Evolutionary conservation across 2,329 filamentous ascomycete genomes (phyloP).

Genomic region (Colletotrichum euphorbiae): DNA sequence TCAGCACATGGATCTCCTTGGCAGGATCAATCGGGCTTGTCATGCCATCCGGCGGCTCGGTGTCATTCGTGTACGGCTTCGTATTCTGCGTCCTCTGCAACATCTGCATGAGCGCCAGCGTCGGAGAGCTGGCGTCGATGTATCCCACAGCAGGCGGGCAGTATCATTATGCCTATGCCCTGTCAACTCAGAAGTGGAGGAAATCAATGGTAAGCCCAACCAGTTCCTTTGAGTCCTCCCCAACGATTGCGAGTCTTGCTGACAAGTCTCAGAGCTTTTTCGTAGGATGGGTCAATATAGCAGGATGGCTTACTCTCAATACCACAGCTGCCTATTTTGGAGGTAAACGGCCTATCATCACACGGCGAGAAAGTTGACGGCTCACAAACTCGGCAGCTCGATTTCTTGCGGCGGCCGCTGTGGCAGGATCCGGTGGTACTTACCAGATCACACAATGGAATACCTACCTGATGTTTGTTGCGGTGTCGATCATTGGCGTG

Average conservation of each 20-base stretch:
- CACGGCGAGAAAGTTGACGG: not conserved
- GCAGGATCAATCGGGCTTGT: conserved; percentile 56
- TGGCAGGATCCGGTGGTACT: conserved; percentile 52
- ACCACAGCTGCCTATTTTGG: conserved; percentile 58
- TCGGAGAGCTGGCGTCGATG: conserved; percentile 57
- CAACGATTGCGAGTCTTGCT: not conserved
- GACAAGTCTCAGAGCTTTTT: conserved; percentile 52
- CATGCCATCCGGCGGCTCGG: conserved; percentile 55
- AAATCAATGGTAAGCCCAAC: conserved; percentile 47
- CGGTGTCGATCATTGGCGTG: conserved; percentile 51
- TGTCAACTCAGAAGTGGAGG: conserved; percentile 54
- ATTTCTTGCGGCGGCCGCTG: conserved; percentile 56
- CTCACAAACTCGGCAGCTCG: conserved; percentile 47
- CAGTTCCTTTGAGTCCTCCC: not conserved
- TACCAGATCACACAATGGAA: conserved; percentile 53
- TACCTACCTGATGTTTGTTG: conserved; percentile 58
- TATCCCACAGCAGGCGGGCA: conserved; percentile 61
- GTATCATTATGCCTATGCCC: conserved; percentile 57
- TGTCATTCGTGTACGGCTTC: conserved; percentile 58
- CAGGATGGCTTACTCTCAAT: conserved; percentile 58
- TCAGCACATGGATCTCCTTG: conserved; percentile 54
- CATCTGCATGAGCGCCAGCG: conserved; percentile 54
- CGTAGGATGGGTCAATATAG: conserved; percentile 59
- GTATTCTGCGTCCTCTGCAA: conserved; percentile 59
- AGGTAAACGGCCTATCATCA: conserved; percentile 44